phyloP scores from a whole-genome alignment of 2,329 filamentous ascomycete genomes.

The Xylariaceae sp. region DNA sequence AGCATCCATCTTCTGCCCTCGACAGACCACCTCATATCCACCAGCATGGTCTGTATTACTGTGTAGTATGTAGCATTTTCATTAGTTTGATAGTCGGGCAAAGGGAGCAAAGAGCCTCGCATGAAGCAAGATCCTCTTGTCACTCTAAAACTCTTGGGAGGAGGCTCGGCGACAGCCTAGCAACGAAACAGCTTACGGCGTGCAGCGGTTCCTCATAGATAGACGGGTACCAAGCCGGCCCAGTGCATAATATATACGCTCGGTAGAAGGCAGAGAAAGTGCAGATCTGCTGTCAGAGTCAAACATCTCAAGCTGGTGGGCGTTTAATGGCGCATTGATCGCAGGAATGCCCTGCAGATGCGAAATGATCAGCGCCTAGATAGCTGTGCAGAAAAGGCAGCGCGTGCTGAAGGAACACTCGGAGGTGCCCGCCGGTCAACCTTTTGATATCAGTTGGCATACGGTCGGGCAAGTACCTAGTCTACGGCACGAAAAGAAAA shows the following conservation, averaged over 20 bases:
- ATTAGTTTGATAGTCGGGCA: slow-evolving; percentile 8
- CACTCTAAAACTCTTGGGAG: slow-evolving; percentile 1
- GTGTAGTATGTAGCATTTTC: no score
- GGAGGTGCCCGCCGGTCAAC: slow-evolving; percentile 6
- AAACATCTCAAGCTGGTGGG: slow-evolving; percentile 8
- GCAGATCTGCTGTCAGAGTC: no score
- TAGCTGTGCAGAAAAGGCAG: slow-evolving; percentile 4
- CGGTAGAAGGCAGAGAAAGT: slow-evolving; percentile 17
- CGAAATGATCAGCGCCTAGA: slow-evolving; percentile 3
- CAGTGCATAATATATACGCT: slow-evolving; percentile 14
- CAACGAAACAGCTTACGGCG: slow-evolving; percentile 5
- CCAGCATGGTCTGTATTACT: no score
- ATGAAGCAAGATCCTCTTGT: background rate
- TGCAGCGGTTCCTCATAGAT: slow-evolving; percentile 9
- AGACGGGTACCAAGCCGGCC: slow-evolving; percentile 17
- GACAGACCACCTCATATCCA: no score
- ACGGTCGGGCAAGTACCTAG: background rate
- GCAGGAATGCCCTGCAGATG: slow-evolving; percentile 4
- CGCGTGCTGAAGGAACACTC: slow-evolving; percentile 4
- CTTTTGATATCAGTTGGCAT: background rate
- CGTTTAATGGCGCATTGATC: slow-evolving; percentile 17
- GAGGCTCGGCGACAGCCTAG: slow-evolving; percentile 7
- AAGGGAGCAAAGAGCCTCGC: slow-evolving; percentile 7
- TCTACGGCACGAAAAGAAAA: background rate
- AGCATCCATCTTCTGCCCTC: no score